A percentile compares a stretch with the other conserved stretches of the same genome.
Evolutionary conservation across 2,329 filamentous ascomycete species (phyloP).

Genomic region (Tolypocladium ovalisporum): DNA sequence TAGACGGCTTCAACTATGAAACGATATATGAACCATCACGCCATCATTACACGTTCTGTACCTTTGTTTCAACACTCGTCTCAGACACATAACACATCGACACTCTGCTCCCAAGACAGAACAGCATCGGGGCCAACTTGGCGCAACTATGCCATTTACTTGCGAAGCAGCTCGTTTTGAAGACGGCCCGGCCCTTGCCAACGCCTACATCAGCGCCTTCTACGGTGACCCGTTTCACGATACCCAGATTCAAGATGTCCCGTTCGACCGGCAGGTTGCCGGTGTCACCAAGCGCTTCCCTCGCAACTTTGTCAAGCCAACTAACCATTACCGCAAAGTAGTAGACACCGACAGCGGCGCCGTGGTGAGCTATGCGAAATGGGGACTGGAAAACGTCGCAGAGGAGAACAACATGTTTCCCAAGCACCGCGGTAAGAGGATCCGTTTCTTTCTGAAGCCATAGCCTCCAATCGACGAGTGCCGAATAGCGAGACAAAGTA

Average conservation of each 20-base stretch:
- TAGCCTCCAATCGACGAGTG: too few species aligned
- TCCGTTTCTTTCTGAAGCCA: not conserved
- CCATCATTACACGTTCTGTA: not conserved
- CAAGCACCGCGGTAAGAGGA: not conserved
- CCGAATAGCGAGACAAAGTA: too few species aligned
- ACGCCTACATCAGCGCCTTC: not conserved
- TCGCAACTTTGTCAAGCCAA: not conserved
- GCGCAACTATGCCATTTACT: conserved; percentile 1
- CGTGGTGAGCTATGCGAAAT: conserved; percentile 1
- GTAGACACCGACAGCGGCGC: not conserved
- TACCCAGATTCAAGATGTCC: not conserved
- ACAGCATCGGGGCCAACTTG: not conserved
- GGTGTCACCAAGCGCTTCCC: not conserved
- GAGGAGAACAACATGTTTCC: not conserved
- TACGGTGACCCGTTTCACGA: not conserved
- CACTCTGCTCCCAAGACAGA: not conserved
- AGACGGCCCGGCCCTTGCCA: not conserved
- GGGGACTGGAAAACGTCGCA: not conserved
- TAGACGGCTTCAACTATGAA: not conserved
- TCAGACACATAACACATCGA: not conserved
- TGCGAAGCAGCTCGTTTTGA: conserved; percentile 2
- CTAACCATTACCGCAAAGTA: not conserved
- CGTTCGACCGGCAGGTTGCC: not conserved
- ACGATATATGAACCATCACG: not conserved
- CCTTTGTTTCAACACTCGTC: not conserved